Percentiles rank a stretch among this genome's conserved stretches.
Evolutionary conservation across 306 rosid genomes (phyloP).

Genomic region (Trifolium fragiferum): DNA sequence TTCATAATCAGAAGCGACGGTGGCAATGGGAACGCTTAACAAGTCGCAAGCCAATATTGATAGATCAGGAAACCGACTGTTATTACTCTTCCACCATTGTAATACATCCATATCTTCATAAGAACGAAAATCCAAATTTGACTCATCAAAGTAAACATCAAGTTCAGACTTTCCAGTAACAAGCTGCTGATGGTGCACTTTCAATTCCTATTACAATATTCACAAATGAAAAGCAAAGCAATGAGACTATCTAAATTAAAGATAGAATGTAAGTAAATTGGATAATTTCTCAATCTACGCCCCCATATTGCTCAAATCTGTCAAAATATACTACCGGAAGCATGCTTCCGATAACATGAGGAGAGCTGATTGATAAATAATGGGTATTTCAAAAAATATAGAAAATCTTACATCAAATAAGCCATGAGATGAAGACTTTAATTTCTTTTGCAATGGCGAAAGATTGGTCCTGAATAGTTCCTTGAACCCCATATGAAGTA

Average conservation of each 20-base stretch:
- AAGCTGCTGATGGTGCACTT: background rate
- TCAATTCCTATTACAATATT: slow-evolving; percentile 17
- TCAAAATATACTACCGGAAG: too few relatives aligned
- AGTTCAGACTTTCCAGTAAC: slow-evolving; percentile 3
- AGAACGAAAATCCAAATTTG: background rate
- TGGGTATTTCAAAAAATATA: background rate
- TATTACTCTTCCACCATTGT: slow-evolving; percentile 4
- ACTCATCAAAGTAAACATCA: slow-evolving; percentile 10
- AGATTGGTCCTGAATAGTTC: background rate
- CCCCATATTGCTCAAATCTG: too few relatives aligned
- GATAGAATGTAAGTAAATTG: background rate
- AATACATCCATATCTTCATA: background rate
- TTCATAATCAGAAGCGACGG: background rate
- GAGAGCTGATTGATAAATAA: too few relatives aligned
- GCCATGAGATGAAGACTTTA: background rate
- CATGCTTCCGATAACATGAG: too few relatives aligned
- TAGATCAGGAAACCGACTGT: background rate
- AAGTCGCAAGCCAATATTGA: background rate
- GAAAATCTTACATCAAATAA: background rate
- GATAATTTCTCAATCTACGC: too few relatives aligned
- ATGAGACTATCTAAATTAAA: background rate
- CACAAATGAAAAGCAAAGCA: background rate
- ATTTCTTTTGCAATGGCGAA: background rate
- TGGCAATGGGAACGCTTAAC: background rate
- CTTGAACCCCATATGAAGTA: background rate